Evolutionary conservation across 345 rosid species (phyloP).

Genomic region (Ailanthus altissimus): DNA sequence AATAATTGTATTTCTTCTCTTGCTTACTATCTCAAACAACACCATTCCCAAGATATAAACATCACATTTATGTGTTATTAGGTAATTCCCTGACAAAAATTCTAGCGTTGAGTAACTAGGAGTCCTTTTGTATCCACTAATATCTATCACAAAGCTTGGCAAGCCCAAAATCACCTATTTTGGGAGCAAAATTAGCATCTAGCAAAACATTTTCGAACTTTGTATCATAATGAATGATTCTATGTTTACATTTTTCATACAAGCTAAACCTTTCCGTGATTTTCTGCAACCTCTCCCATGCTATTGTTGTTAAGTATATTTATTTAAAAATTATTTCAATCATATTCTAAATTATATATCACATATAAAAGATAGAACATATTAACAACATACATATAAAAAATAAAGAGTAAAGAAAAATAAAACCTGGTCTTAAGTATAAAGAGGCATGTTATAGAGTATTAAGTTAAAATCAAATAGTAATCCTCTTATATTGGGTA

Average conservation of each 20-base stretch:
- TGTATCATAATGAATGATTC: conserved; percentile 22
- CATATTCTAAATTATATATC: no score
- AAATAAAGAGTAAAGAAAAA: no score
- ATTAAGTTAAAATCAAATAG: no score
- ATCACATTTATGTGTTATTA: conserved; percentile 19
- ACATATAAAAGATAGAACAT: no score
- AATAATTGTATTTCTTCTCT: conserved; percentile 1
- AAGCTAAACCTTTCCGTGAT: neutral
- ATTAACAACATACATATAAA: no score
- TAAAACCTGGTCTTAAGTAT: no score
- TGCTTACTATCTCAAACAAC: conserved; percentile 13
- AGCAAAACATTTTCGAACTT: conserved; percentile 18
- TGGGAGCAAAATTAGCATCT: neutral
- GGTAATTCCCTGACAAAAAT: conserved; percentile 2
- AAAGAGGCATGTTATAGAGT: no score
- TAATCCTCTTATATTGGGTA: no score
- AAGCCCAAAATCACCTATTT: conserved; percentile 21
- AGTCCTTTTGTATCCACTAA: conserved; percentile 11
- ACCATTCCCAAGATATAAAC: conserved; percentile 26
- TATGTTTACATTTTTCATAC: conserved; percentile 21
- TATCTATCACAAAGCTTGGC: conserved; percentile 5
- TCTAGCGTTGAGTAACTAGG: conserved; percentile 23
- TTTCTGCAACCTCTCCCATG: conserved; percentile 18
- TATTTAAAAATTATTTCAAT: no score
- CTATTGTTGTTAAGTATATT: no score